Base-by-base conservation (phyloP, 371 early-diverging fungal species). In the Mucor circinelloides region DNA sequence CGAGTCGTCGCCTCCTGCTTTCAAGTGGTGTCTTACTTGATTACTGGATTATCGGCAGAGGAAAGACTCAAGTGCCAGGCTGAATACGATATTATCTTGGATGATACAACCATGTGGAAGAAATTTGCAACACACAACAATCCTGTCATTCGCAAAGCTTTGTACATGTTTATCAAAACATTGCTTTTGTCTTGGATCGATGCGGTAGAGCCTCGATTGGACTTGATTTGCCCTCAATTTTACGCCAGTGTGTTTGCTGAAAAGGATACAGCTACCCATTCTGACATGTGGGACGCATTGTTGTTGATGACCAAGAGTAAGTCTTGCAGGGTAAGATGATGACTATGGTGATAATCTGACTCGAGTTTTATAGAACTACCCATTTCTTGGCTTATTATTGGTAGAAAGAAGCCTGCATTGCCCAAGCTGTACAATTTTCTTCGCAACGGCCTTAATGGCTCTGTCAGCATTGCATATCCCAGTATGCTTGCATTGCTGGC, bases 401-500 rank as follows among this genome's bases (percentile, higher is more conserved):
- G 80, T 25, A 78, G 76, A 59, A 90, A 91, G 77, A 91, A 91
- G 58, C 86, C 92, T 6, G 72, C 85, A 5, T 71, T 91, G 36
- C 77, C 85, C 2, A 86, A 90, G 63, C 75, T 95, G 10, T 84
- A 81, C 32, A 70, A 76, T n/a, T 91, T 89, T 68, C 71, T 95
- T 63, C 82, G 87, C 27, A 72, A 76, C 46, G 93, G 89, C 0
- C 76, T 87, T 23, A 84, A 89, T 72, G 93, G 93, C 3, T 89
- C 90, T 7, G 78, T 78, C 0, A 71, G 64, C 15, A 67, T 86
- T 38, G 78, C 91, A 0, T 94, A 89, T 67, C 93, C 94, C 1
- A 89, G 92, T 69, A 65, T 94, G 60, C 67, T 95, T 48, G 85
- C 90, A 0, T 77, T 94, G 7, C 63, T 93, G 34, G 84, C 87